Conservation (phyloP, 345 rosid species). For the Rhodamnia argentea region DNA sequence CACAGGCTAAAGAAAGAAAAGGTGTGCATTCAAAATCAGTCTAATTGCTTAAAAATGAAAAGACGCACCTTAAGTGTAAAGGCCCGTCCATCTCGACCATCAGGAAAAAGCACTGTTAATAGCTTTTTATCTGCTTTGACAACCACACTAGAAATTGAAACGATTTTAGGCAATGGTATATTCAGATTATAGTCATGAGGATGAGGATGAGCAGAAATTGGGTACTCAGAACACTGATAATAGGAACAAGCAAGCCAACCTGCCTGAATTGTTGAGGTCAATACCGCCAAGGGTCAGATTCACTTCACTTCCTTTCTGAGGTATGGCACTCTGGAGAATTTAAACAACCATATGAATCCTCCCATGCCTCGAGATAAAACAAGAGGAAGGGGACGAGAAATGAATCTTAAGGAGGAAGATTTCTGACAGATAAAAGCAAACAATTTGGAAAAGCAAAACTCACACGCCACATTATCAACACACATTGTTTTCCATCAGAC, state of each 20-base stretch:
- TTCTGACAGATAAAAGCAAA: not conserved
- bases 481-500: not conserved
- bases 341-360: not conserved
- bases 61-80: slow-evolving; percentile 81
- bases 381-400: not conserved
- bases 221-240: not conserved
- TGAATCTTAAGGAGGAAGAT: not conserved
- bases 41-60: not conserved
- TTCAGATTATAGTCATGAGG: not conserved
- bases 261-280: slow-evolving; percentile 99
- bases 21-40: not conserved
- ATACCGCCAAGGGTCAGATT: slow-evolving; percentile 78
- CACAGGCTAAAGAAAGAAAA: not conserved
- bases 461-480: not conserved
- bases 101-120: slow-evolving; percentile 87
- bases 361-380: not conserved
- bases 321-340: slow-evolving; percentile 38
- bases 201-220: not conserved
- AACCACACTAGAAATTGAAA: slow-evolving; percentile 53
- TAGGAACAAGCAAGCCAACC: slow-evolving; percentile 65
- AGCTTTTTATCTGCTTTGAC: slow-evolving; percentile 94
- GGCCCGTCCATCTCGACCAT: slow-evolving; percentile 95
- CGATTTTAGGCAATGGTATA: not conserved
- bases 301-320: slow-evolving; percentile 60
- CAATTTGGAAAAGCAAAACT: not conserved